Evolutionary conservation across 2,329 filamentous ascomycete genomes (phyloP).

Genomic region (Calonectria hawksworthii): DNA sequence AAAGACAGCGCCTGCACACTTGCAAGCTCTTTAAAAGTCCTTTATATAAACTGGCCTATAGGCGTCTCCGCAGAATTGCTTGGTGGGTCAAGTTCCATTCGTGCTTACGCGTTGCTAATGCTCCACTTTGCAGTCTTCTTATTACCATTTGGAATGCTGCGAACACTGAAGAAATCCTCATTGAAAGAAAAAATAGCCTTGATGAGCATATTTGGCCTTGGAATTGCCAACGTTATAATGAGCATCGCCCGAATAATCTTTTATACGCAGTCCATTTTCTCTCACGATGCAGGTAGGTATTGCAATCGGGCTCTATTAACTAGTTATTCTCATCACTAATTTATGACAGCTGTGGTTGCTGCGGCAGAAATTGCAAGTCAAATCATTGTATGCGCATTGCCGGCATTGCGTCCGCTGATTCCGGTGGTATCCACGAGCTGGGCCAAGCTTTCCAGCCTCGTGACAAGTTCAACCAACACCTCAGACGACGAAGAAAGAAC

Average conservation of each 20-base stretch:
- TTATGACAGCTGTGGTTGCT: neutral
- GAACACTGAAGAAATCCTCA: neutral
- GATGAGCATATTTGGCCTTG: neutral
- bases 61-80: neutral
- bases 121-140: neutral
- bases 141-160: constrained; percentile 4
- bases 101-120: neutral
- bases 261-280: neutral
- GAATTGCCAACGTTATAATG: neutral
- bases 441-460: neutral
- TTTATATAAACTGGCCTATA: constrained; percentile 4
- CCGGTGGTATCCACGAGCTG: neutral
- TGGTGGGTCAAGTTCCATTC: neutral
- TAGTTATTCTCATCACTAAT: neutral
- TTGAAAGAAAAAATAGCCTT: constrained; percentile 9
- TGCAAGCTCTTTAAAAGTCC: neutral
- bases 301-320: neutral
- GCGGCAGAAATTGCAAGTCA: constrained; percentile 2
- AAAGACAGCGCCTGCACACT: neutral
- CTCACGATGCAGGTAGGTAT: neutral
- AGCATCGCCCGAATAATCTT: neutral
- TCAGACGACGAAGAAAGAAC: neutral
- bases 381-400: constrained; percentile 3
- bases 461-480: neutral
- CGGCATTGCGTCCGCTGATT: neutral